Evolutionary conservation across 768 basidiomycete genomes (phyloP).

Genomic region (Clavaria fumosa): DNA sequence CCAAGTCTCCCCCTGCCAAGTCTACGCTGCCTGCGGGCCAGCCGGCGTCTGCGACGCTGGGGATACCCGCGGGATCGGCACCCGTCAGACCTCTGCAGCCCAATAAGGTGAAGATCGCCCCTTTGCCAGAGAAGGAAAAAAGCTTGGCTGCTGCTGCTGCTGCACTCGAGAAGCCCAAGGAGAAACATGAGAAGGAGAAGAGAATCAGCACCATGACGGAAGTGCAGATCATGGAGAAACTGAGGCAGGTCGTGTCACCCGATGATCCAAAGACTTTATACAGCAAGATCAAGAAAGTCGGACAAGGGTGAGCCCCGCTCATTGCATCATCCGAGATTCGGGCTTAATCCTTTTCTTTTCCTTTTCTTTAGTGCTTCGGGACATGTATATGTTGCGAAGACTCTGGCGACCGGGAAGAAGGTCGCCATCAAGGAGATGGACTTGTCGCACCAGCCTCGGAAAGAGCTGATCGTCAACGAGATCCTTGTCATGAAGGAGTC

Average conservation of each 20-base stretch:
- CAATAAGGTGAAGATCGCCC: constrained; percentile 46
- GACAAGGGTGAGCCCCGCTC: constrained; percentile 65
- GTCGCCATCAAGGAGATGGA: constrained; percentile 99
- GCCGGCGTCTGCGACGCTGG: constrained; percentile 31
- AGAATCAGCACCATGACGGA: constrained; percentile 95
- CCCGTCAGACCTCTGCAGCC: constrained; percentile 67
- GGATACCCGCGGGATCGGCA: constrained; percentile 36
- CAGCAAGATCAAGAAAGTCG: constrained; percentile 97
- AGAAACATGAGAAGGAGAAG: constrained; percentile 80
- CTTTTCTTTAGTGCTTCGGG: constrained; percentile 68
- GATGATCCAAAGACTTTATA: constrained; percentile 85
- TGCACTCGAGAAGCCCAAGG: constrained; percentile 59
- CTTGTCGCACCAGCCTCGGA: constrained; percentile 83
- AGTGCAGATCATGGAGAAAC: constrained; percentile 95
- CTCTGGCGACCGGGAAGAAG: constrained; percentile 65
- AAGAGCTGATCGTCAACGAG: constrained; percentile 96
- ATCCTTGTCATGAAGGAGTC: constrained; percentile 99
- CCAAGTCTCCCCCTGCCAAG: constrained; percentile 34
- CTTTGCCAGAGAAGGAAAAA: constrained; percentile 31
- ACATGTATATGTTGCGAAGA: constrained; percentile 95
- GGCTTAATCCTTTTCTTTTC: no score
- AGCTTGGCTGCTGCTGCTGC: constrained; percentile 51
- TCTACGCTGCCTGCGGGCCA: constrained; percentile 27
- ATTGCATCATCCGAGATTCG: not conserved
- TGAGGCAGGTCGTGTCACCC: constrained; percentile 71